Base-by-base conservation (phyloP, 2,329 filamentous ascomycete genomes). In the Cercospora canescens region DNA sequence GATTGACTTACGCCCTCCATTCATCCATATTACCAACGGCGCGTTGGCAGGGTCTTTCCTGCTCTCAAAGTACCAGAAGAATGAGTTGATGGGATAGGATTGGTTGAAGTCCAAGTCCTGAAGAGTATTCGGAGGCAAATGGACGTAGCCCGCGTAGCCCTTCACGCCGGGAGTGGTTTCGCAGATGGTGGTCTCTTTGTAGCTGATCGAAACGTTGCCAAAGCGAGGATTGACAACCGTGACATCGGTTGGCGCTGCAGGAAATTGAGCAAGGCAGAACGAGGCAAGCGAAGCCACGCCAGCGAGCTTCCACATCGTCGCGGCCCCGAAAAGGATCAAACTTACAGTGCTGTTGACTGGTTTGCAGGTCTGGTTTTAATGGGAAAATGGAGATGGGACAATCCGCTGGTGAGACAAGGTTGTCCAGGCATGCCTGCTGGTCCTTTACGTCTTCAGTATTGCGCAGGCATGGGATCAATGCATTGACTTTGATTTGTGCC, bases 81-180 rank as follows among this genome's bases (percentile, higher is more conserved):
- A 61, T 24, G 35, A 56, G 16, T 65, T 45, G 45, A 61, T 50
- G 1, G 57, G 62, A 35, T 52, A 55, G 5, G 45, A n/a, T 12
- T 52, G 54, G 4, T 63, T 37, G n/a, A 58, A 21, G 21, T 60
- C 61, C 24, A 65, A 26, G 24, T 65, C 60, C 8, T 35, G 32
- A 3, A 59, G 35, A 32, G 60, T 60, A n/a, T 50, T 35, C 1
- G 58, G 64, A 12, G 67, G 62, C 2, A 89, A 79, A 73, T 85
- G 82, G 8, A 89, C 83, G 68, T 88, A 89, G 35, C 87, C 87
- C 0, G 84, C 83, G 76, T 88, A 90, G 34, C 82, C 84, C 69
- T 81, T 83, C 52, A 88, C 85, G 8, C 82, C 82, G 9, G 81
- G 78, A 0, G 84, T 87, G 1, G 85, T 86, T 75, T 88, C 86